A percentile compares a stretch with the other conserved stretches of the same genome.
Conservation (phyloP, 2,329 filamentous ascomycete species). For the Fusarium dimerum region DNA sequence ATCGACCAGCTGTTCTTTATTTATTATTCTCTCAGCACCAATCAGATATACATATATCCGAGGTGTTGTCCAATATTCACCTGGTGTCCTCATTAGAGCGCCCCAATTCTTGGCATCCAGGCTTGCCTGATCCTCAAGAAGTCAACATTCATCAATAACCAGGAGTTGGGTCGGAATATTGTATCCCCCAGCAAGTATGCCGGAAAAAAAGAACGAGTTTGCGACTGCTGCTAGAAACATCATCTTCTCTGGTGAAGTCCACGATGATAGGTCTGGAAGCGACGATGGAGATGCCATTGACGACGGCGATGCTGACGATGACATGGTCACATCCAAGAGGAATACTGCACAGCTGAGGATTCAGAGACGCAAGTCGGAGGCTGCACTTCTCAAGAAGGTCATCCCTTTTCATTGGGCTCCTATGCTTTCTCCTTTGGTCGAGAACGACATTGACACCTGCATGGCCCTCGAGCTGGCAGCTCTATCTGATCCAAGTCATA, state of each 20-base stretch:
- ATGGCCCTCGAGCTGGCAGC: conserved; percentile 56
- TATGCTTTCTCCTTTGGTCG: conserved; percentile 66
- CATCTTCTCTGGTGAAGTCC: conserved; percentile 24
- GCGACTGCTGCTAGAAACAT: conserved; percentile 30
- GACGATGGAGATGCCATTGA: conserved; percentile 38
- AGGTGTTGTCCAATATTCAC: neutral
- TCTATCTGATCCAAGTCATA: conserved; percentile 50
- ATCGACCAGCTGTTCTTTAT: neutral
- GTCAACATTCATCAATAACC: no score
- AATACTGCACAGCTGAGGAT: conserved; percentile 42
- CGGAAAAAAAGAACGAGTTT: conserved; percentile 28
- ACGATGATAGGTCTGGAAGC: conserved; percentile 12
- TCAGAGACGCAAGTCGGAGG: conserved; percentile 33
- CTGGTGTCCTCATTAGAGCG: neutral
- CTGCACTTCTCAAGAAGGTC: conserved; percentile 42
- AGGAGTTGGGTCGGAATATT: no score
- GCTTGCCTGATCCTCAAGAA: neutral
- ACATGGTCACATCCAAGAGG: conserved; percentile 39
- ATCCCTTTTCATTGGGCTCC: conserved; percentile 63
- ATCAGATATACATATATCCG: no score
- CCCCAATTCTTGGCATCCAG: neutral
- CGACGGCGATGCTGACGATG: conserved; percentile 43
- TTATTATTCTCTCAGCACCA: neutral
- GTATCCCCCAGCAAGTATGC: neutral
- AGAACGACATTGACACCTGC: conserved; percentile 63